Evolutionary conservation across 2,329 filamentous ascomycete genomes (phyloP), one percentile per base, ranked within the genome.

Genomic region (Sporothrix phasma): DNA sequence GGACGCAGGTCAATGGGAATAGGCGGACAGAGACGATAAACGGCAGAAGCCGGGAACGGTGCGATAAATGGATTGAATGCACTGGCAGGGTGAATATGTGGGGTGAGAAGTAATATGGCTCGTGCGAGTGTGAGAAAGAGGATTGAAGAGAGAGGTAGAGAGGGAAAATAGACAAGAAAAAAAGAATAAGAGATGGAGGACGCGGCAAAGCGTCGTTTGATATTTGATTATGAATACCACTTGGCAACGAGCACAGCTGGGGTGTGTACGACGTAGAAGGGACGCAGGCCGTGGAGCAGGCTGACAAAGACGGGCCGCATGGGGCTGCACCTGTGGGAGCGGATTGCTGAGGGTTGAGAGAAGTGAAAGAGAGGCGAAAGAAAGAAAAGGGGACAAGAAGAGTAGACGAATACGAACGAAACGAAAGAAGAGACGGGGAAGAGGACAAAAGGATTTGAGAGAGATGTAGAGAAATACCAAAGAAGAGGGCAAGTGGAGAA

Each of bases 301-400:
- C 60, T 47, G 61, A 54, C 31, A 56, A 54, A 54, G 54, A 64
- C 58, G 63, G 41, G 54, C 43, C 41, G 65, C 65, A 45, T 26
- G 10, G 56, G 39, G 56, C 56, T 58, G 54, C 22, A 3, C 13
- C n/a, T 31, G 15, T 13, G 37, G 37, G 5, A 29, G 34, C 24
- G 15, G 54, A 34, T 26, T 43, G 34, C 37, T 26, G 22, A 29
- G 6, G 43, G 24, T 22, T 43, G 37, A 29, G 29, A 43, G 22
- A 43, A 15, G 56, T 19, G 17, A 45, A 19, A 29, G 24, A 59
- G 45, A 13, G 8, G 39, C 39, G 39, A n/a, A n/a, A n/a, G n/a
- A 66, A 62, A 31, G 64, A 61, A 61, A 26, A 63, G 43, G 29
- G n/a, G 58, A 61, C n/a, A n/a, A 37, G n/a, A n/a, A n/a, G n/a